Base-by-base conservation (phyloP, 768 basidiomycete genomes). In the Asterophora lycoperdoides region DNA sequence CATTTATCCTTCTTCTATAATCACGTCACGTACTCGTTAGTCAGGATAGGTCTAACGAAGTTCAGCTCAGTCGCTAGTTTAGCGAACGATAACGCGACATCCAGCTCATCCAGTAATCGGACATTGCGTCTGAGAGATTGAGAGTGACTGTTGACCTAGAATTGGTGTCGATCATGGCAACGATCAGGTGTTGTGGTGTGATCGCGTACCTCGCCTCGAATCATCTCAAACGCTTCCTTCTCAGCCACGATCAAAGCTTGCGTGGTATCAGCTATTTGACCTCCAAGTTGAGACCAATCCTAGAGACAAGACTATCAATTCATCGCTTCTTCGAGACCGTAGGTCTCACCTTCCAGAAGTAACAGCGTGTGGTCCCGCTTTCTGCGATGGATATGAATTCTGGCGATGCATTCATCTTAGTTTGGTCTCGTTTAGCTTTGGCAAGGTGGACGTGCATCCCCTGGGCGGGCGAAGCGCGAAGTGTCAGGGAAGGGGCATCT, bases 71-170 rank as follows among this genome's bases (percentile, higher is more conserved):
- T 63, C 0, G 93, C 95, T 17, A 93, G 73, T 39, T 76, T 77
- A 5, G 93, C 88, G 56, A 95, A 96, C 0, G 84, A 81, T 2
- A 93, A 64, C 0, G 80, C 76, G 11, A 96, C 81, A 60, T 98
- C 94, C 10, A 98, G 66, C 64, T 98, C 93, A 60, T 94, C 91
- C 33, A 93, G 67, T 38, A 93, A 73, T 20, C 80, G 77, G 4
- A 89, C 82, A 60, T 93, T 95, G 23, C 75, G 73, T 53, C 84
- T 76, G n/a, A 97, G 67, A 18, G 70, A 68, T 5, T 65, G 53
- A 9, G 81, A 74, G 53, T 79, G 70, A 11, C 67, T 69, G 50
- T 75, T 84, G 40, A 93, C 83, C 91, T 93, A 52, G 10, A 41
- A 18, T 32, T 6, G 8, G 29, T 36, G 7, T 58, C 8, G 48